Conservation (phyloP, 805 yeast genomes). For the Schizosaccharomyces osmophilus region DNA sequence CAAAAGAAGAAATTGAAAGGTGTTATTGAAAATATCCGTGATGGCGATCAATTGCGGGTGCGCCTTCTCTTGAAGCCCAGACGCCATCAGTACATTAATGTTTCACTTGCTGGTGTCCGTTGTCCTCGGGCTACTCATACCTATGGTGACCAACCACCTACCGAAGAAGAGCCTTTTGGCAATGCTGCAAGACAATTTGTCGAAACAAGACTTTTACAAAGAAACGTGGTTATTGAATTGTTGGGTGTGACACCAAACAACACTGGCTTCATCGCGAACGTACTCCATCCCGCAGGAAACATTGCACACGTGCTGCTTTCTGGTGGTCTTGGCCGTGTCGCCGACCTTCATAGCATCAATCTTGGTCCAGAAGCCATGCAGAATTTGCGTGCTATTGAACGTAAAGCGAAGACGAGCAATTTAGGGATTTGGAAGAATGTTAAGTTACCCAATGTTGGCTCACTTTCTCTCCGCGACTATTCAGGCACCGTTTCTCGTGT, state of each 20-base stretch:
- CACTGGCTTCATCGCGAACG: constrained; percentile 26
- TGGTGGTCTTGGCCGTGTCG: constrained; percentile 47
- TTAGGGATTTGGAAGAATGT: constrained; percentile 32
- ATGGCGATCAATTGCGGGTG: constrained; percentile 54
- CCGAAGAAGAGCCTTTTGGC: constrained; percentile 30
- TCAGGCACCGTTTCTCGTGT: constrained; percentile 35
- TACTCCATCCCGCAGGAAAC: constrained; percentile 55
- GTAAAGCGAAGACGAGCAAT: constrained; percentile 29
- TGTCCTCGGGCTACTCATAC: constrained; percentile 40
- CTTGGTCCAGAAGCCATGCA: constrained; percentile 45
- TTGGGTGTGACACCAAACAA: constrained; percentile 30
- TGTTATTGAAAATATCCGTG: constrained; percentile 49
- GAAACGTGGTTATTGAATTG: constrained; percentile 30
- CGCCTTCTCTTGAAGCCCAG: constrained; percentile 25
- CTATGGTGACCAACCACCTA: constrained; percentile 14
- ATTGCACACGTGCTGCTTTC: constrained; percentile 43
- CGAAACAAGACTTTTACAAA: constrained; percentile 36
- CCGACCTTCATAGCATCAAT: constrained; percentile 54
- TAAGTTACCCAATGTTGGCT: constrained; percentile 10
- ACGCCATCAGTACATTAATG: constrained; percentile 33
- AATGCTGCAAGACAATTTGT: constrained; percentile 36
- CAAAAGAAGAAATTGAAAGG: constrained; percentile 14
- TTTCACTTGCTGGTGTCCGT: constrained; percentile 48
- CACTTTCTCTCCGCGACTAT: constrained; percentile 19
- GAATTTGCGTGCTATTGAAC: constrained; percentile 37